A percentile compares a stretch with the other conserved stretches of the same genome.
These are phyloP conservation scores for Globisporangium parvum DNA, from an alignment of 352 stramenopile genomes.

Conservation along the genomic window DNA sequence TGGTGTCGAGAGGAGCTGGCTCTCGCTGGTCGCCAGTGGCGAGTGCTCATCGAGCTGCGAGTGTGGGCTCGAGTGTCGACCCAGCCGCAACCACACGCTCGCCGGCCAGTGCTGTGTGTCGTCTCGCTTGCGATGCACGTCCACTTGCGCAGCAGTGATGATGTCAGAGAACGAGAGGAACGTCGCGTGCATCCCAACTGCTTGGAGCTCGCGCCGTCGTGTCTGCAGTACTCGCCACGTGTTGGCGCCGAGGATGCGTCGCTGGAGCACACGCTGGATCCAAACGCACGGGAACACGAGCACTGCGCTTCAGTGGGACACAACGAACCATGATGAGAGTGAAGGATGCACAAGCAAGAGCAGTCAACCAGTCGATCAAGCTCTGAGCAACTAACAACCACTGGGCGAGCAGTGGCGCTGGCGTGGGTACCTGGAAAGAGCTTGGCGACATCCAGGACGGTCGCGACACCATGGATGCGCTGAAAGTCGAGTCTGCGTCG, in stretches of 20 bases:
- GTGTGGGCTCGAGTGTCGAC: no score
- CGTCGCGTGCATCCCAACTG: slow-evolving; percentile 10
- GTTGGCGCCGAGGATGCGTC: slow-evolving; percentile 35
- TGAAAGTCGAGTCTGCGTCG: slow-evolving; percentile 13
- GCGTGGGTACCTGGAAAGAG: slow-evolving; percentile 47
- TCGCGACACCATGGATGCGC: slow-evolving; percentile 22
- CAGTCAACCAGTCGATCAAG: no score
- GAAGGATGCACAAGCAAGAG: no score
- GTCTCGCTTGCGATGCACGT: slow-evolving; percentile 11
- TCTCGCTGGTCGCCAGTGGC: neutral
- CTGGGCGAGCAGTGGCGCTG: neutral
- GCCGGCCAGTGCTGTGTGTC: slow-evolving; percentile 1
- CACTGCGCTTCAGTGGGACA: slow-evolving; percentile 19
- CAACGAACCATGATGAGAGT: no score
- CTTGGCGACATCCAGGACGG: slow-evolving; percentile 27
- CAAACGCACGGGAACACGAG: slow-evolving; percentile 61
- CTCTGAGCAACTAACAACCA: no score
- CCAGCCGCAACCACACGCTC: neutral
- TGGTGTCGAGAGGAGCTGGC: slow-evolving; percentile 11
- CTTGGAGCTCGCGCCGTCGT: slow-evolving; percentile 31
- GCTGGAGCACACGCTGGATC: slow-evolving; percentile 41
- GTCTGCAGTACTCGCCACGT: slow-evolving; percentile 38
- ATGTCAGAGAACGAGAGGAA: slow-evolving; percentile 40
- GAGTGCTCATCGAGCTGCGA: no score
- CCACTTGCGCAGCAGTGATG: slow-evolving; percentile 20